Evolutionary conservation across 2,329 filamentous ascomycete species (phyloP).

Genomic region (Xylaria sp.): DNA sequence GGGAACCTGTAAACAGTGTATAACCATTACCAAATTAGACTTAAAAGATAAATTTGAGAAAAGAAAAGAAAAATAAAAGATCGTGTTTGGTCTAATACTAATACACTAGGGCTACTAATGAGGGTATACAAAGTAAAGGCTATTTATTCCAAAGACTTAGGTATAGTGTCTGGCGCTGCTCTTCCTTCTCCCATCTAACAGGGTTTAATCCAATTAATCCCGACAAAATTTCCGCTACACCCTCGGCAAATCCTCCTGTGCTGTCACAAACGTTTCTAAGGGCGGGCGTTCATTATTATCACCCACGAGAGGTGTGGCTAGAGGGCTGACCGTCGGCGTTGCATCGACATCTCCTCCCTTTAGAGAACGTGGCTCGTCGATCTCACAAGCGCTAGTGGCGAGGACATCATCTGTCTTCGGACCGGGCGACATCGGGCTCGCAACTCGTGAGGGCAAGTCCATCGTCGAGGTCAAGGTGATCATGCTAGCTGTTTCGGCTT

Average conservation of each 20-base stretch:
- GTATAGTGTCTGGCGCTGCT: slow-evolving; percentile 29
- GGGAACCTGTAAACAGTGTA: slow-evolving; percentile 23
- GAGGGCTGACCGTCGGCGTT: slow-evolving; percentile 26
- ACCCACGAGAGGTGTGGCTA: slow-evolving; percentile 30
- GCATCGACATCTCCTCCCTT: slow-evolving; percentile 24
- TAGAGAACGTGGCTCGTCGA: slow-evolving; percentile 34
- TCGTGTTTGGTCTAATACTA: slow-evolving; percentile 9
- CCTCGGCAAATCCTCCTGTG: slow-evolving; percentile 57
- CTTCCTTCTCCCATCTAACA: background rate
- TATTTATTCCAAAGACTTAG: slow-evolving; percentile 33
- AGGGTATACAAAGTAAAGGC: slow-evolving; percentile 36
- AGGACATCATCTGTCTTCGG: slow-evolving; percentile 30
- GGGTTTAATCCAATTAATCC: background rate
- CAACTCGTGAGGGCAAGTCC: slow-evolving; percentile 50
- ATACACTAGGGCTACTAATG: slow-evolving; percentile 8
- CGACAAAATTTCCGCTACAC: slow-evolving; percentile 9
- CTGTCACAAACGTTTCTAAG: slow-evolving; percentile 68
- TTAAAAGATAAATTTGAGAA: background rate
- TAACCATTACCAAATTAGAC: slow-evolving; percentile 6
- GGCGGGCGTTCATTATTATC: slow-evolving; percentile 41
- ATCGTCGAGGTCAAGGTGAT: slow-evolving; percentile 67
- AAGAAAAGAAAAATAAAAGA: background rate
- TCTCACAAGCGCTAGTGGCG: slow-evolving; percentile 32
- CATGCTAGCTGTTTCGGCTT: slow-evolving; percentile 76
- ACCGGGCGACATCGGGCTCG: slow-evolving; percentile 48